Base-by-base conservation (phyloP, 331 rosid genomes). In the Stylosanthes scabra region DNA sequence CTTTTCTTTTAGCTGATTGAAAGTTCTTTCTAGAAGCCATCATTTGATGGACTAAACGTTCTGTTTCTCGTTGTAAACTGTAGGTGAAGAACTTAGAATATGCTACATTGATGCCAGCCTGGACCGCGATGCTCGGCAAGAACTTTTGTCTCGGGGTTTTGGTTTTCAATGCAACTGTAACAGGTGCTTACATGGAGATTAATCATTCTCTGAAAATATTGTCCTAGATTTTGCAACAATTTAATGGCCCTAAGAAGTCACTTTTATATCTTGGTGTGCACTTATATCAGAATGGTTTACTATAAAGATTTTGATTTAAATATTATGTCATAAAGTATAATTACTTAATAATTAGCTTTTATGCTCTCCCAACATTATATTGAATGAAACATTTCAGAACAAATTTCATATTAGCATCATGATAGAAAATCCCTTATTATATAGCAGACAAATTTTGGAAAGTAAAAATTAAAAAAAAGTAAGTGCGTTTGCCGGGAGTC, bases 61-160 rank as follows among this genome's bases (percentile, higher is more conserved):
- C 52, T 66, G 29, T 69, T 60, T 37, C 39, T 34, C 6, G 1
- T 44, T 72, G 66, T 80, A 63, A 56, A 34, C 71, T 25, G 52
- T 86, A 94, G 99, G 90, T 7, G 97, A 94, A 88, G 99, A 94
- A 82, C 92, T 94, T 9, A 86, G 96, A 81, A 91, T 94, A 65
- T 89, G 99, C 88, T 94, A 94, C 52, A 94, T 94, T 6, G 97
- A 94, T 70, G 88, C 96, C 61, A 94, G 97, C 77, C 78, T 89
- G 86, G 81, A 80, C 51, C 81, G 52, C 3, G 84, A 78, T 77
- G 96, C 97, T 58, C 84, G 99, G 52, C 97, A 57, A 81, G 80
- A 81, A 41, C 45, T 87, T 45, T 76, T 91, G 74, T 82, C 84
- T 27, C 85, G 59, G 68, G 97, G 96, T 2, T 94, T 89, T 61